Evolutionary conservation across 2,329 filamentous ascomycete species (phyloP), one percentile per base, ranked within the genome.

Genomic region (Dothideomycetes sp.): DNA sequence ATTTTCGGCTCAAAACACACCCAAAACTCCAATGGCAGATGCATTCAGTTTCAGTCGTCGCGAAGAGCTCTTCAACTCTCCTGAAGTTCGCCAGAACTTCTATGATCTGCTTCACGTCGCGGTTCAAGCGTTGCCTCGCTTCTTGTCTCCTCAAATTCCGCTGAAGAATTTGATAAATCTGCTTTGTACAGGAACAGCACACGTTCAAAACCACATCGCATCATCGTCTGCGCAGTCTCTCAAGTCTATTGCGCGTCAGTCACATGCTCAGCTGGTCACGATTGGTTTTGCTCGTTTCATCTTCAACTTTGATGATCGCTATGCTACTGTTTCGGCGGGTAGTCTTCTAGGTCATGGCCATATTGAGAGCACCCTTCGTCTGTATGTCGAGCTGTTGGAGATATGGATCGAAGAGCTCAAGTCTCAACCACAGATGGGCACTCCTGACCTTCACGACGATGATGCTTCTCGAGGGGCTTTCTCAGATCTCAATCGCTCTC

Each of bases 281-380:
- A 94, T 93, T 62, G 89, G 91, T 0, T 98, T 98, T 62, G 85
- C 91, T 25, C 75, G 88, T 18, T 98, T 96, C 62, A 98, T 98
- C 39, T 98, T 98, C 67, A 94, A 91, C 51, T 98, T 96, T 58
- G 93, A 98, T 59, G 88, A 94, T 50, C 80, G 88, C 17, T 98
- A 98, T 60, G 86, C 89, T 1, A 96, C 91, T 22, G 95, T 96
- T 80, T 94, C 88, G 8, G 91, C 98, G 55, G 91, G 93, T 22
- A 91, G 91, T 2, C 91, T 98, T 80, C 77, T 98, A 17, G 91
- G 89, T 0, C 80, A 85, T 23, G 84, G 82, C 4, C 91, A 98
- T 55, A 95, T 98, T 43, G 91, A 98, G 59, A 94, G 81, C 50
- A 98, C 91, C 0, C 63, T 98, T 15, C 81, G 83, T 47, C 71